A percentile compares a stretch with the other conserved stretches of the same genome.
phyloP scores from a whole-genome alignment of 2,329 filamentous ascomycete species.

The Botrytis fabae region DNA sequence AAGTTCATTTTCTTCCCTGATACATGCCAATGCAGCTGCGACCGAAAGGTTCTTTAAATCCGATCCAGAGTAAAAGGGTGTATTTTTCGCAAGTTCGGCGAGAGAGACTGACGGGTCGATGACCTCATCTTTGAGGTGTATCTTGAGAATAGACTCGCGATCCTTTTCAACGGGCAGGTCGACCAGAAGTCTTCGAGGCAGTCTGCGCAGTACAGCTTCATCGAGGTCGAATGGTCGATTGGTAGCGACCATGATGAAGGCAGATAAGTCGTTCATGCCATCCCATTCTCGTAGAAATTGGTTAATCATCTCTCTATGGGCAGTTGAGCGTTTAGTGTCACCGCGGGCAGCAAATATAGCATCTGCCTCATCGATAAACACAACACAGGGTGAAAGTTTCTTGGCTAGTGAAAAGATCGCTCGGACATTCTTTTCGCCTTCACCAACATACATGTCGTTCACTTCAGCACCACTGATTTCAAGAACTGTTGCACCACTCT shows the following conservation, averaged over 20 bases:
- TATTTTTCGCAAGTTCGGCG: conserved; percentile 61
- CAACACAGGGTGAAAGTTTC: conserved; percentile 86
- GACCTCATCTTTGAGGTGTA: conserved; percentile 68
- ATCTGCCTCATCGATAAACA: conserved; percentile 97
- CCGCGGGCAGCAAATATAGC: conserved; percentile 81
- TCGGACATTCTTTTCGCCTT: conserved; percentile 93
- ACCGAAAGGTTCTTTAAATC: conserved; percentile 83
- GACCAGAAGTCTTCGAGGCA: conserved; percentile 71
- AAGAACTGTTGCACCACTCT: conserved; percentile 71
- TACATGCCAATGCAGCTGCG: conserved; percentile 74
- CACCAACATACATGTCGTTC: conserved; percentile 94
- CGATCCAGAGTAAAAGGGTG: conserved; percentile 77
- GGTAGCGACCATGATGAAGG: conserved; percentile 98
- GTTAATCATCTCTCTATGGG: conserved; percentile 86
- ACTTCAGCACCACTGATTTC: conserved; percentile 89
- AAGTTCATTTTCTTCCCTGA: conserved; percentile 67
- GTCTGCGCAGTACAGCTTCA: conserved; percentile 75
- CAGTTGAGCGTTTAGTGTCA: conserved; percentile 13
- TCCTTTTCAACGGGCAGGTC: conserved; percentile 69
- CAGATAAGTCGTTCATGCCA: conserved; percentile 75
- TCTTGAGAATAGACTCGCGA: conserved; percentile 66
- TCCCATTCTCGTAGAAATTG: conserved; percentile 98
- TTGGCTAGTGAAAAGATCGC: conserved; percentile 89
- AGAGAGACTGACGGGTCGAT: conserved; percentile 63
- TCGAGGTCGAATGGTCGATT: conserved; percentile 95